Evolutionary conservation across 2,329 filamentous ascomycete genomes (phyloP).

Genomic region (Epichloe festucae): DNA sequence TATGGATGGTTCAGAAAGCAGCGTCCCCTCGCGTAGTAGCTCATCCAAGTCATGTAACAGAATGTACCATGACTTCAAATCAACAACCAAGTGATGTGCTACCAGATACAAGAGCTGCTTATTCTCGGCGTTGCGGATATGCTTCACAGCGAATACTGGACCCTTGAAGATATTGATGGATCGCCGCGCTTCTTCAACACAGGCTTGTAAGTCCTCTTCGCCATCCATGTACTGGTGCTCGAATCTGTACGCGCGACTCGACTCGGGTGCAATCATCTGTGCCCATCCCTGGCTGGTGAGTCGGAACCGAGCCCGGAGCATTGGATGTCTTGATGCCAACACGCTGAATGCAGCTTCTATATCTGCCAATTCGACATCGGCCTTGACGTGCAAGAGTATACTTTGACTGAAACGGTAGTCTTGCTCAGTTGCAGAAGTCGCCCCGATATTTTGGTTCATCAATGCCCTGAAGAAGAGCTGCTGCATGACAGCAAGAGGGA

Average conservation of each 20-base stretch:
- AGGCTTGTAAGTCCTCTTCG: slow-evolving; percentile 26
- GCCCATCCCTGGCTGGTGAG: slow-evolving; percentile 28
- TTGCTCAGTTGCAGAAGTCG: slow-evolving; percentile 17
- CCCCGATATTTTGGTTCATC: slow-evolving; percentile 24
- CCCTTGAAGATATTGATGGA: slow-evolving; percentile 36
- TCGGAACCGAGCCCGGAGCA: slow-evolving; percentile 36
- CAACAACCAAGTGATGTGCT: slow-evolving; percentile 39
- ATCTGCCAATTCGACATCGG: slow-evolving; percentile 27
- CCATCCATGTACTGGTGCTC: slow-evolving; percentile 27
- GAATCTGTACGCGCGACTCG: slow-evolving; percentile 30
- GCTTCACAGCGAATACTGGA: slow-evolving; percentile 36
- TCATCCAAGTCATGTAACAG: slow-evolving; percentile 37
- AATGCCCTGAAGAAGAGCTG: slow-evolving; percentile 37
- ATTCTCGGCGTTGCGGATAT: slow-evolving; percentile 31
- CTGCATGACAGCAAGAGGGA: slow-evolving; percentile 40
- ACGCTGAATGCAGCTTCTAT: slow-evolving; percentile 35
- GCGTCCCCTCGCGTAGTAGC: slow-evolving; percentile 29
- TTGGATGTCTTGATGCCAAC: slow-evolving; percentile 35
- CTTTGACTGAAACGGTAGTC: slow-evolving; percentile 39
- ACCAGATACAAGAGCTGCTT: slow-evolving; percentile 35
- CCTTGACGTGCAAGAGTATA: slow-evolving; percentile 32
- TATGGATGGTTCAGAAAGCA: slow-evolving; percentile 30
- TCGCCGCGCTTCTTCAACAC: slow-evolving; percentile 28
- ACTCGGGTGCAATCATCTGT: slow-evolving; percentile 29
- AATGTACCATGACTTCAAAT: slow-evolving; percentile 37